Evolutionary conservation across 176 grass and related monocot species (phyloP), one percentile per base, ranked within the genome.

Genomic region (Musa itinerans): DNA sequence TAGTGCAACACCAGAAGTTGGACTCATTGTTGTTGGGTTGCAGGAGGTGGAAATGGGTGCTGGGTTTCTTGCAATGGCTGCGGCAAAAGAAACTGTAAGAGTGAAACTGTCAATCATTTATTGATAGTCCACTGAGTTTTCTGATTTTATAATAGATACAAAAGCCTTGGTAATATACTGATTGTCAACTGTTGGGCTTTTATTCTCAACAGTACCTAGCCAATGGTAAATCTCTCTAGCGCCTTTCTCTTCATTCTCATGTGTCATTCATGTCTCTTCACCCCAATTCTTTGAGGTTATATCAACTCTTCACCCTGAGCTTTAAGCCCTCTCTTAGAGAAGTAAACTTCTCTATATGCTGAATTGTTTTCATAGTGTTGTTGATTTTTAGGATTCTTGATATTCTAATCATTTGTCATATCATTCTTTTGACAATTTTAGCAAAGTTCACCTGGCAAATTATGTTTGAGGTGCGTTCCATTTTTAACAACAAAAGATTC

Each of bases 31-130:
- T 50, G 84, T 99, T 81, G 95, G 95, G 69, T 87, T 99, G 76
- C 95, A 99, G 77, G 95, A 99, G 88, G 95, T 99, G 51, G 95
- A 99, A 84, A 99, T 99, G 95, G 95, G 95, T 68, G 95, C 95
- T 24, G 95, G 95, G 43, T 90, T 99, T 89, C 90, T 99, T 27
- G 95, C 95, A 72, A 94, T 94, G 84, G 88, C 90, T 83, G 95
- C 95, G 20, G 95, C 90, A 74, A 99, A 99, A 87, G 95, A 99
- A 91, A 91, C 90, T 87, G 95, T 99, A 89, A 84, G 85, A n/a
- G 48, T 27, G 26, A 27, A 27, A 27, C 26, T 27, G 26, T 27
- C 26, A 27, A 27, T 27, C 26, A 27, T 43, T 43, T 43, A 43
- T 43, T 43, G 34, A 43, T 43, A 43, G 4, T 43, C 34, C 34